Evolutionary conservation across 2,329 filamentous ascomycete species (phyloP), one percentile per base, ranked within the genome.

Genomic region (Sarocladiaceae sp.): DNA sequence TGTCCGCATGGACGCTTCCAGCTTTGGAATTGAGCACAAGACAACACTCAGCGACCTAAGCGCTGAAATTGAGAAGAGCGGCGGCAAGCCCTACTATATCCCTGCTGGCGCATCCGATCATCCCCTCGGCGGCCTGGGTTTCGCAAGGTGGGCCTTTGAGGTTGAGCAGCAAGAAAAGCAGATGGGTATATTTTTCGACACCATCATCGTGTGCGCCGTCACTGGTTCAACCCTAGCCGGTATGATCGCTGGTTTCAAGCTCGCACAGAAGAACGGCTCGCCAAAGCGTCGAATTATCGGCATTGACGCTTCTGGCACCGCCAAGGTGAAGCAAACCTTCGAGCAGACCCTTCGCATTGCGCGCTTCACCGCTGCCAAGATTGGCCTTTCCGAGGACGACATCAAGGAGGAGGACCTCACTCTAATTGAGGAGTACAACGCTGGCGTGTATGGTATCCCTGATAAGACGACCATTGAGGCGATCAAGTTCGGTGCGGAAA

Each of bases 211-310:
- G 8, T 88, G 85, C 63, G 83, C 82, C 17, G 86, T 88, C 2
- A 88, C 86, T 1, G 87, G 86, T 3, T 83, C 78, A 5, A 89
- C 86, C 1, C 76, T 87, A 63, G 86, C 81, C 1, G 87, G 87
- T 8, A 86, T 90, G 75, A 74, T 90, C 8, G 86, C 85, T 0
- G 87, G 87, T 0, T 88, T 88, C 66, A 87, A 87, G 69, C 71
- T 87, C 22, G 69, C 78, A 2, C 73, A 86, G 66, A 67, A 60
- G 51, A 50, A 58, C 57, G 70, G 74, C 52, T 66, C 71, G 42
- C 70, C 62, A 31, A 71, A 72, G 56, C 70, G 81, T 22, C 79
- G 73, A 61, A 70, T 89, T 4, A 77, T 89, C 48, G 86, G 86
- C 7, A 84, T 89, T 54, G 86, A 89, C 54, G 67, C 67, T 35